Evolutionary conservation across 805 yeast genomes (phyloP).

Genomic region (Priceomyces castillae): DNA sequence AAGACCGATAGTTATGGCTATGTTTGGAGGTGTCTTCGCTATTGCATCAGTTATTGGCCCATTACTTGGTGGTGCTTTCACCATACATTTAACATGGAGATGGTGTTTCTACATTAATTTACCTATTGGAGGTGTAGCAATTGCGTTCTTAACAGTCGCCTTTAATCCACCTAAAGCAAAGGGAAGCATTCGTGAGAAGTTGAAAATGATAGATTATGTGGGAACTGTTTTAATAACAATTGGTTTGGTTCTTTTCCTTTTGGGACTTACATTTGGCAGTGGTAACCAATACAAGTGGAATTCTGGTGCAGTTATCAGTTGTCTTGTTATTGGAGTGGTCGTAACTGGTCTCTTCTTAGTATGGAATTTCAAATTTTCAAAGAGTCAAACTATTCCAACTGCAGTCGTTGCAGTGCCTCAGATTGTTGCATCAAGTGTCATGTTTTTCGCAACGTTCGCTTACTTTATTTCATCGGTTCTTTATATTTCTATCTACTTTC

Average conservation of each 20-base stretch:
- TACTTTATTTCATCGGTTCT: conserved; percentile 35
- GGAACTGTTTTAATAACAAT: conserved; percentile 44
- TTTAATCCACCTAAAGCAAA: conserved; percentile 47
- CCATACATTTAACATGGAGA: conserved; percentile 60
- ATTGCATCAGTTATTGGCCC: conserved; percentile 58
- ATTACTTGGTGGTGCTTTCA: conserved; percentile 61
- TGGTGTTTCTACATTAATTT: conserved; percentile 73
- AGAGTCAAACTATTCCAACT: conserved; percentile 45
- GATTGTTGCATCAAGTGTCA: conserved; percentile 36
- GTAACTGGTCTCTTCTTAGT: conserved; percentile 29
- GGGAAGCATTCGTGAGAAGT: conserved; percentile 34
- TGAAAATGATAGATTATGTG: conserved; percentile 38
- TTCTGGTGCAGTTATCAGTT: conserved; percentile 49
- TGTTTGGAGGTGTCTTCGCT: conserved; percentile 42
- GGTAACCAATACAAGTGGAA: conserved; percentile 49
- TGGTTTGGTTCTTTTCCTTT: conserved; percentile 42
- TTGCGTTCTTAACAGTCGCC: conserved; percentile 31
- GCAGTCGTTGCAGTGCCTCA: conserved; percentile 39
- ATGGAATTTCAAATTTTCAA: conserved; percentile 43
- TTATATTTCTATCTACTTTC: conserved; percentile 43
- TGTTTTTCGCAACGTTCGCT: conserved; percentile 29
- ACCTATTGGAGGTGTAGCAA: conserved; percentile 58
- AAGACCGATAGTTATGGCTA: conserved; percentile 34
- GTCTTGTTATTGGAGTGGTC: conserved; percentile 45
- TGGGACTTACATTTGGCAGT: conserved; percentile 51